phyloP scores from a whole-genome alignment of 176 grass and related monocot genomes.

The Oryza rufipogon region DNA sequence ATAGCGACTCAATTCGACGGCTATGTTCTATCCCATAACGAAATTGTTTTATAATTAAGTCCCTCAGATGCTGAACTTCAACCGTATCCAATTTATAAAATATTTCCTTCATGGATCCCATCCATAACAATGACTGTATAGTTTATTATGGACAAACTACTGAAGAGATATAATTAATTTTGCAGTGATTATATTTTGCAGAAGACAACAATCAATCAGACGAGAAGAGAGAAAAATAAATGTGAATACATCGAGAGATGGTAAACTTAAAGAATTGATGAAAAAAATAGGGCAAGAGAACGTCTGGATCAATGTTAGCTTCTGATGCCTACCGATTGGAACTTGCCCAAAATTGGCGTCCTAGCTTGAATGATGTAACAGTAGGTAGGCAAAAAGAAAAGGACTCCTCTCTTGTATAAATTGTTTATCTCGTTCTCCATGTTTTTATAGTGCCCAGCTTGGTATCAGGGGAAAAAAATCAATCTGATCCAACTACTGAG shows the following conservation, averaged over 20 bases:
- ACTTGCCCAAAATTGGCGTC: slow-evolving; percentile 42
- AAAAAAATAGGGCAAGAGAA: neutral
- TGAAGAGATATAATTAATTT: neutral
- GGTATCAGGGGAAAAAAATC: neutral
- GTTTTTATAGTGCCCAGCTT: neutral
- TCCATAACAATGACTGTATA: neutral
- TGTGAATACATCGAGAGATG: neutral
- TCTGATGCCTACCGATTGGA: slow-evolving; percentile 29
- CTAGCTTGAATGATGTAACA: slow-evolving; percentile 25
- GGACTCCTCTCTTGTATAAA: slow-evolving; percentile 27
- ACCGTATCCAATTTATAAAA: neutral
- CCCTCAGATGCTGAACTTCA: neutral
- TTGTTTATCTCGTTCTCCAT: neutral
- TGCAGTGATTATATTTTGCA: neutral
- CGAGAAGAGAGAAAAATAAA: neutral
- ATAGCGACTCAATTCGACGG: neutral
- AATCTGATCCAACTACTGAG: neutral
- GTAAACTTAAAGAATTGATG: neutral
- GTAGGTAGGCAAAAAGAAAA: slow-evolving; percentile 50
- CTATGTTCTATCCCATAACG: neutral
- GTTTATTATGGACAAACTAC: slow-evolving; percentile 30
- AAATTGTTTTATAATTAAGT: neutral
- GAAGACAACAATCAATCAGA: neutral
- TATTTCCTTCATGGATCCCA: neutral
- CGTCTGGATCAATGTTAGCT: slow-evolving; percentile 23